Evolutionary conservation across 441 rosid species (phyloP).

Genomic region (California macrophylla): DNA sequence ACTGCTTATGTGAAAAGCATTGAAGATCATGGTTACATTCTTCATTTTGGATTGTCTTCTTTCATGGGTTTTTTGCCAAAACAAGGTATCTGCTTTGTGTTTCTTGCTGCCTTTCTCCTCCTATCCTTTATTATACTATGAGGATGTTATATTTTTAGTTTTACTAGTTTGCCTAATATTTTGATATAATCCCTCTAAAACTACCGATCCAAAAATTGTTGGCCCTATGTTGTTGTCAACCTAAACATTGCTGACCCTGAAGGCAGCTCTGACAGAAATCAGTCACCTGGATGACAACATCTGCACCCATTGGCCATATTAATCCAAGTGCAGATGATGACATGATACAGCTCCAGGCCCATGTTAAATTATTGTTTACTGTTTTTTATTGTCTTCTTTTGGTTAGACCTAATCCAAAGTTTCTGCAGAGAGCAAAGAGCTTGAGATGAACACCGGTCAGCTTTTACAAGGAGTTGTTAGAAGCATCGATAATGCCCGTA

Average conservation of each 20-base stretch:
- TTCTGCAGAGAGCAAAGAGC: conserved; percentile 34
- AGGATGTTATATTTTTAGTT: background rate
- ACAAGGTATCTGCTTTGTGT: background rate
- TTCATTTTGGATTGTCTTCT: conserved; percentile 77
- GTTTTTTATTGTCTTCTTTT: conserved; percentile 11
- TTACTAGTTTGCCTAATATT: background rate
- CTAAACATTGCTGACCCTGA: background rate
- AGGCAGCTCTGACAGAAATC: conserved; percentile 1
- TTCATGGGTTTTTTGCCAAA: conserved; percentile 69
- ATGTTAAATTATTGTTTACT: background rate
- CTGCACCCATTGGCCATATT: background rate
- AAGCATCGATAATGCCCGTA: conserved; percentile 63
- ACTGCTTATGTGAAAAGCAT: conserved; percentile 69
- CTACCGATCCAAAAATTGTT: background rate
- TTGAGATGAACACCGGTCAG: conserved; percentile 47
- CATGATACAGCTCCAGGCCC: background rate
- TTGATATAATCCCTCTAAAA: background rate
- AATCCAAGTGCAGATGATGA: background rate
- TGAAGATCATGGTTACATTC: conserved; percentile 96
- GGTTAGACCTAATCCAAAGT: background rate
- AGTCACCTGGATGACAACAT: background rate
- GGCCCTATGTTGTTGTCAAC: background rate
- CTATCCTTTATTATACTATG: background rate
- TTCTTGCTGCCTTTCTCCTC: background rate
- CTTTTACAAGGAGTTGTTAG: conserved; percentile 72